These are phyloP conservation scores for Eudorina sp. DNA, from an alignment of 139 green algal species.

Conservation along the genomic window DNA sequence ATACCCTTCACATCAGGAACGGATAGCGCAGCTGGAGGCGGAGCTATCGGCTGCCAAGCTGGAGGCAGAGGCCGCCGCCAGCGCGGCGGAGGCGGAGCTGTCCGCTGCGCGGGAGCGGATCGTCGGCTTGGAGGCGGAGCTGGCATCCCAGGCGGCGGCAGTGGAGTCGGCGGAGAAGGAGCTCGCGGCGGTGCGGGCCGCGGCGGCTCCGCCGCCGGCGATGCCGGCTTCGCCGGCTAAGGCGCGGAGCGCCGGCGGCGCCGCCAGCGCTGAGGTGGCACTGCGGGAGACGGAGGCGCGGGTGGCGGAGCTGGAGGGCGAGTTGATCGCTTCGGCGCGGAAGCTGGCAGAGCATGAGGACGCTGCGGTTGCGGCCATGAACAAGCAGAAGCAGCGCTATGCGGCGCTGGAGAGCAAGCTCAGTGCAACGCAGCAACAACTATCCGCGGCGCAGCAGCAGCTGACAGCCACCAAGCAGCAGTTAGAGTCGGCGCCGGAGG, in stretches of 20 bases:
- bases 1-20: too few species aligned
- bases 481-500: not conserved
- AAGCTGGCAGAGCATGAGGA: conserved; percentile 34
- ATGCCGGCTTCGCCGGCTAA: not conserved
- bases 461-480: conserved; percentile 11
- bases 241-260: not conserved
- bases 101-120: not conserved
- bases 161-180: not conserved
- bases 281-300: conserved; percentile 7
- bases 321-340: conserved; percentile 8
- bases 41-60: not conserved
- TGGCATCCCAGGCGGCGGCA: not conserved
- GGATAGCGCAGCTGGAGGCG: too few species aligned
- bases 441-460: conserved; percentile 11
- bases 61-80: not conserved
- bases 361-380: conserved; percentile 4
- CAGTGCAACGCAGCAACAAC: not conserved
- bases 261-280: not conserved
- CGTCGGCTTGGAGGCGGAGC: conserved; percentile 25
- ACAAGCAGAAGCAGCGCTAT: conserved; percentile 9
- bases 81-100: not conserved
- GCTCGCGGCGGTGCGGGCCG: not conserved
- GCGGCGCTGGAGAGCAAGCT: conserved; percentile 29
- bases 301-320: conserved; percentile 23
- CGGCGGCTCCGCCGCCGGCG: not conserved